These are phyloP conservation scores for Fusarium sp. DNA, from an alignment of 2,329 filamentous ascomycete species.

Conservation along the genomic window DNA sequence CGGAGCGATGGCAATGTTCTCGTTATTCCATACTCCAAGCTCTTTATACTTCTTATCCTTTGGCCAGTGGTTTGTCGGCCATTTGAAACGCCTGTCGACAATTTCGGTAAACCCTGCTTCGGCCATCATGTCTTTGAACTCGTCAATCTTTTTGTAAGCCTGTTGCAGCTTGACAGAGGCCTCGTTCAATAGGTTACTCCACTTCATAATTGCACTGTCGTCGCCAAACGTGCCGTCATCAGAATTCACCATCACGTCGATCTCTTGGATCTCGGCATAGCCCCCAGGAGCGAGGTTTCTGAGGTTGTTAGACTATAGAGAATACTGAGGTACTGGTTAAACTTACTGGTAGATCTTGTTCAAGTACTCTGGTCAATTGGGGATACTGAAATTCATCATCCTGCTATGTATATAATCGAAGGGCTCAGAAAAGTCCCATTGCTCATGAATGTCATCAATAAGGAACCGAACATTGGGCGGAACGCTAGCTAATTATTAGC, in stretches of 20 bases:
- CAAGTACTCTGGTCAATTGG: neutral
- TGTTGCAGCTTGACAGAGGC: neutral
- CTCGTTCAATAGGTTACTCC: neutral
- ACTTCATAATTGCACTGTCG: neutral
- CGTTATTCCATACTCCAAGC: constrained; percentile 11
- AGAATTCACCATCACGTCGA: neutral
- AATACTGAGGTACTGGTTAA: neutral
- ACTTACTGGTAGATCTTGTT: neutral
- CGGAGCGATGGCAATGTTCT: neutral
- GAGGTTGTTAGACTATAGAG: neutral
- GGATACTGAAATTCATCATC: constrained; percentile 5
- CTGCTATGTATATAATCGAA: constrained; percentile 10
- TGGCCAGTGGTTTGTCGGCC: constrained; percentile 21
- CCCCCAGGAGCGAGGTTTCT: constrained; percentile 1
- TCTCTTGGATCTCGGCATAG: constrained; percentile 10
- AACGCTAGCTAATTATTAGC: neutral
- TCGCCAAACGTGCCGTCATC: neutral
- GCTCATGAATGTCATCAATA: constrained; percentile 6
- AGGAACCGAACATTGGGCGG: constrained; percentile 2
- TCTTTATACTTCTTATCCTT: constrained; percentile 15
- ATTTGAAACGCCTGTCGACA: neutral
- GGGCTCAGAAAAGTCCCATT: neutral
- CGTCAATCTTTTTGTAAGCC: neutral
- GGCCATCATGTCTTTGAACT: neutral
- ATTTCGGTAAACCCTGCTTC: constrained; percentile 8